These are phyloP conservation scores for Xylaria sp. DNA, from an alignment of 2,329 filamentous ascomycete genomes.

Conservation along the genomic window DNA sequence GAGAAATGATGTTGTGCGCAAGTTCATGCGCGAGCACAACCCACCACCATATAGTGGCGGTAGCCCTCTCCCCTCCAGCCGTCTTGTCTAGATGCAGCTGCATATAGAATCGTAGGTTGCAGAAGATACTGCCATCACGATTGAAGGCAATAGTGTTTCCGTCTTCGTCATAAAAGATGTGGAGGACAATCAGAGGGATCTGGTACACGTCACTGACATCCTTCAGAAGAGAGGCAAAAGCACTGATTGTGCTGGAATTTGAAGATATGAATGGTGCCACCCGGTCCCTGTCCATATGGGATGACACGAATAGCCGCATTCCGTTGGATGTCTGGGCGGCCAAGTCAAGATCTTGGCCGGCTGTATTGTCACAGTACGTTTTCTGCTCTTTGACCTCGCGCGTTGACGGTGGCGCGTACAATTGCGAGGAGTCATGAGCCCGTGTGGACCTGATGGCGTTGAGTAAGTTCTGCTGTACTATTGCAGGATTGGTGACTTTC, in stretches of 20 bases:
- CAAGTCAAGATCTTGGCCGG: slow-evolving; percentile 67
- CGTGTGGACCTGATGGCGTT: slow-evolving; percentile 75
- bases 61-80: slow-evolving; percentile 47
- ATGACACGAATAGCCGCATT: slow-evolving; percentile 68
- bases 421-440: slow-evolving; percentile 63
- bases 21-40: slow-evolving; percentile 93
- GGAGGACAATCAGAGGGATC: slow-evolving; percentile 62
- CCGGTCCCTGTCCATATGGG: slow-evolving; percentile 41
- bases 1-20: slow-evolving; percentile 81
- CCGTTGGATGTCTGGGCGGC: slow-evolving; percentile 64
- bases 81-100: slow-evolving; percentile 63
- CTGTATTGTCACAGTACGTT: slow-evolving; percentile 77
- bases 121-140: slow-evolving; percentile 78
- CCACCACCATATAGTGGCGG: slow-evolving; percentile 85
- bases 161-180: slow-evolving; percentile 78
- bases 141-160: slow-evolving; percentile 93
- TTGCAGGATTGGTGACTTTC: slow-evolving; percentile 54
- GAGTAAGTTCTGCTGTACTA: slow-evolving; percentile 64
- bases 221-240: slow-evolving; percentile 63
- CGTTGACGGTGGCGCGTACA: slow-evolving; percentile 70
- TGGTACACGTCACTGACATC: slow-evolving; percentile 69
- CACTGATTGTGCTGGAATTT: slow-evolving; percentile 58
- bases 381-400: slow-evolving; percentile 73
- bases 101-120: slow-evolving; percentile 83
- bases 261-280: slow-evolving; percentile 53